Base-by-base conservation (phyloP, 768 basidiomycete genomes). In the Lactarius tabidus region DNA sequence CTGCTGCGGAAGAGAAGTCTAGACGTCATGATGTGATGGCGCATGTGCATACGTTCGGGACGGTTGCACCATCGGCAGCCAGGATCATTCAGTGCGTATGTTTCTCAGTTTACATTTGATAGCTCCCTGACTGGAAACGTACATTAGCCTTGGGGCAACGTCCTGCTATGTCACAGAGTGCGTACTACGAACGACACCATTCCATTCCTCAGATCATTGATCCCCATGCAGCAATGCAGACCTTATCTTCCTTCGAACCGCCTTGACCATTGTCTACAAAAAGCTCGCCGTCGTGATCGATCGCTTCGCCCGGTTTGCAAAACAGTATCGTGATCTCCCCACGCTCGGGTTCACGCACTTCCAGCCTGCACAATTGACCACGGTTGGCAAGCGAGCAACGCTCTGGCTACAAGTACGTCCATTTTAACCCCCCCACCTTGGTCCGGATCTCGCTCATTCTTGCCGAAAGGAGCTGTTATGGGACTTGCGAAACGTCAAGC, bases 111-210 rank as follows among this genome's bases (percentile, higher is more conserved):
- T 17, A 18, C 41, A 6, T 26, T n/a, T 20, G 17, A 26, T 20
- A n/a, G 26, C 10, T 17, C 26, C 26, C 35, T 45, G 26, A 31
- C 20, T 23, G 6, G 20, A 54, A 23, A 20, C 45, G 48, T 41
- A 14, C 36, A 23, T n/a, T 63, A 93, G 93, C 74, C 78, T 98
- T 51, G 96, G 96, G 52, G 96, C 96, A 33, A 99, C 97, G 10
- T 98, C 96, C 2, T 99, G 97, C 79, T 99, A 95, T 79, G 97
- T 98, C 61, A 98, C 97, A 33, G 97, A 99, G 95, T 96, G 68
- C 70, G 87, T 80, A 59, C 5, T 80, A 59, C 5, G 9, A 8
- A 36, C 9, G n/a, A 59, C 39, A 5, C 20, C 5, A 18, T 20
- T 51, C 7, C n/a, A 7, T 6, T 6, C 23, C 2, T n/a, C 17